These are phyloP conservation scores for Tuber melanosporum DNA, from an alignment of 495 filamentous ascomycete species.

Conservation along the genomic window DNA sequence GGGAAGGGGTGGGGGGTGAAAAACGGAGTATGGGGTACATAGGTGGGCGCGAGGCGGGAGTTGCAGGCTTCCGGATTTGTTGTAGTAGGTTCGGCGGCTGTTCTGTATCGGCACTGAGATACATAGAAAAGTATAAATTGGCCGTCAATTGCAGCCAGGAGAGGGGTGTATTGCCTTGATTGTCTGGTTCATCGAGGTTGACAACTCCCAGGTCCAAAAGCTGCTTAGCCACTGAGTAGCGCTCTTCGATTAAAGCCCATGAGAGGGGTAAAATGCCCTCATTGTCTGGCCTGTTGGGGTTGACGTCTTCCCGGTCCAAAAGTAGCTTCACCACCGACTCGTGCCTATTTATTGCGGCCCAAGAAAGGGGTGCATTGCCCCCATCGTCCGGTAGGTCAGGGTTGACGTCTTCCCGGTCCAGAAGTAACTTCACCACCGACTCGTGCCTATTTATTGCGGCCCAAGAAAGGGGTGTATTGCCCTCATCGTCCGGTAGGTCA, in stretches of 20 bases:
- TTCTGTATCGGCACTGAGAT: too few species aligned
- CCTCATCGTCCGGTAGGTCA: background rate
- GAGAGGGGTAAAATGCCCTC: background rate
- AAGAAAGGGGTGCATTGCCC: background rate
- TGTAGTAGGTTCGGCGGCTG: too few species aligned
- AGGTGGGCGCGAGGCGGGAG: too few species aligned
- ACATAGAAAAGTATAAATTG: too few species aligned
- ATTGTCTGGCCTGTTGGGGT: background rate
- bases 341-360: too few species aligned
- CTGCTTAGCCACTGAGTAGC: too few species aligned
- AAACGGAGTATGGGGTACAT: too few species aligned
- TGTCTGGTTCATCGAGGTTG: slow-evolving; percentile 9
- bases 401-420: background rate
- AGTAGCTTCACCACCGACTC: background rate
- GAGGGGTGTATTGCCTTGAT: slow-evolving; percentile 33
- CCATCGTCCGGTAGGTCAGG: background rate
- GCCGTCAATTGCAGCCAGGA: background rate
- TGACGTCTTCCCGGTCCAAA: background rate
- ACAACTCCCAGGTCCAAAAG: background rate
- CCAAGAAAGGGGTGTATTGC: slow-evolving; percentile 43
- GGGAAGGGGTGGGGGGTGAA: too few species aligned
- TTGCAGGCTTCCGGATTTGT: too few species aligned
- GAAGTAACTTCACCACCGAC: slow-evolving; percentile 37
- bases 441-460: slow-evolving; percentile 44
- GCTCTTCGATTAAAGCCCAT: background rate